phyloP scores from a whole-genome alignment of 108 stramenopile genomes.

The Aurantiochytrium sp. region DNA sequence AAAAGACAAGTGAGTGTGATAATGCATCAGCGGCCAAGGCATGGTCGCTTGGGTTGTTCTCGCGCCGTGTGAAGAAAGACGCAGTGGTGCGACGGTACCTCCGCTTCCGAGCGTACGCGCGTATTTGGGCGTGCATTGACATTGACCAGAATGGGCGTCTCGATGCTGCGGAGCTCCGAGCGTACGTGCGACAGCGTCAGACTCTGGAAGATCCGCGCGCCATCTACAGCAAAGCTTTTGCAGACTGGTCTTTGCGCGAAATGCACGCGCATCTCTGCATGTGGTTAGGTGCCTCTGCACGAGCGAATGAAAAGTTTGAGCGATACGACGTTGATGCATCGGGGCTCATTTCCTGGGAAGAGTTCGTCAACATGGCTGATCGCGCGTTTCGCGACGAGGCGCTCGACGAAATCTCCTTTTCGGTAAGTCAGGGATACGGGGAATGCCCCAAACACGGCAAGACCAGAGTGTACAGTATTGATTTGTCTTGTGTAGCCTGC shows the following conservation, averaged over 20 bases:
- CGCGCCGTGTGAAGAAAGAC: neutral
- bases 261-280: neutral
- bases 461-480: neutral
- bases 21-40: neutral
- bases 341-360: neutral
- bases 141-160: neutral
- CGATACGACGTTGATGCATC: neutral
- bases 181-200: neutral
- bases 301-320: neutral
- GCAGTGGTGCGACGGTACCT: neutral
- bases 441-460: neutral
- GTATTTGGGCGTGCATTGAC: neutral
- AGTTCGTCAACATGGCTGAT: neutral
- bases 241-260: neutral
- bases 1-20: neutral
- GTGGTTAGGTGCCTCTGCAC: neutral
- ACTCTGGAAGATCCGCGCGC: neutral
- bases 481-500: neutral
- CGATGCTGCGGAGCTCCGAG: slow-evolving; percentile 8
- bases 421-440: neutral
- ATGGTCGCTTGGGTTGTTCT: neutral
- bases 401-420: neutral
- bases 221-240: neutral
- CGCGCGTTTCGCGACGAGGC: neutral
- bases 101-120: neutral